Evolutionary conservation across 805 yeast genomes (phyloP), one percentile per base, ranked within the genome.

Genomic region (Henningerozyma blattae): DNA sequence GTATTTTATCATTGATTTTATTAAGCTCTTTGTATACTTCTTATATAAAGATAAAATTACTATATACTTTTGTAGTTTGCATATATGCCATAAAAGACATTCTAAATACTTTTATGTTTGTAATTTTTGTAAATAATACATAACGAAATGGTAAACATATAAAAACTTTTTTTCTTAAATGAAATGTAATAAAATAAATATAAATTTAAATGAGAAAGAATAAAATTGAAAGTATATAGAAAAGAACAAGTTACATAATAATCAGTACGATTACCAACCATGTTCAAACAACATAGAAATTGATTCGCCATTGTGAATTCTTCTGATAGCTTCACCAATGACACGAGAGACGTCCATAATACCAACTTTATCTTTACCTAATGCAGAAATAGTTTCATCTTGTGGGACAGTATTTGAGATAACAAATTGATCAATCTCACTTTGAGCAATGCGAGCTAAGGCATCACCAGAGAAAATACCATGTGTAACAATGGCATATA

Each of bases 261-360:
- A 12, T 10, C 4, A 10, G 15, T 19, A n/a, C 7, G 5, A n/a
- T 35, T 35, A 57, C 61, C 65, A 61, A 6, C 67, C 93, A 46
- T 82, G 87, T 48, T 86, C 95, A 60, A 87, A 91, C 40, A 91
- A 65, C 83, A 85, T 80, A 15, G 94, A 79, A 14, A 91, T 94
- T 13, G 89, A 76, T 63, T 91, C 99, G 45, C 99, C 99, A 47
- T 91, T 91, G 58, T 91, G 94, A 33, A 91, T 89, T 56, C 99
- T 70, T 55, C 99, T 70, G 30, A 91, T 85, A 2, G 96, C 89
- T 59, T 91, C 99, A 14, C 93, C 95, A 47, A 91, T 80, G 15
- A 91, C 72, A 37, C 81, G 66, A 8, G 94, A 76, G 6, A 91
- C 91, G 47, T 91, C 98, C 47, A 91, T 64, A 8, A 89, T 84